Evolutionary conservation across 257 asterid species (phyloP).

Genomic region (Haberlea rhodopensis): DNA sequence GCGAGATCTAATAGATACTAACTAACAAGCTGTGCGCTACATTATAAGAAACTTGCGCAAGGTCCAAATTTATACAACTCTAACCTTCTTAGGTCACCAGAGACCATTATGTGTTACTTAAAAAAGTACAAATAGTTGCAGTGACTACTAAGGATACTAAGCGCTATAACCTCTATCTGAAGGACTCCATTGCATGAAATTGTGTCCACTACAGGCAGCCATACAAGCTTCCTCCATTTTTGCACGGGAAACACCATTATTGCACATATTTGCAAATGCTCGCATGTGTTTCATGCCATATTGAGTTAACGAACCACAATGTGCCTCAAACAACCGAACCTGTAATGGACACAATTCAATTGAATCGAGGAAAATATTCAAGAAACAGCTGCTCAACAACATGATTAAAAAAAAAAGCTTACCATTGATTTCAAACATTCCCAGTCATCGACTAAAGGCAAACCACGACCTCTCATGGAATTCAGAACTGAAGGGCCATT

Average conservation of each 20-base stretch:
- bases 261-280: constrained; percentile 83
- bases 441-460: constrained; percentile 85
- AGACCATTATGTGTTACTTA: not conserved
- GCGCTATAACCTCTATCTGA: constrained; percentile 48
- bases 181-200: constrained; percentile 30
- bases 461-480: constrained; percentile 39
- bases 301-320: constrained; percentile 67
- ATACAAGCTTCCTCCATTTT: constrained; percentile 61
- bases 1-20: too few species aligned
- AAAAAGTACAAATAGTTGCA: not conserved
- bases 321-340: constrained; percentile 70
- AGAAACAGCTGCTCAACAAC: not conserved
- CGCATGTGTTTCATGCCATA: constrained; percentile 95
- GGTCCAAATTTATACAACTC: not conserved
- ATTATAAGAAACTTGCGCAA: not conserved
- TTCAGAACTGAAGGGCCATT: constrained; percentile 43
- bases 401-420: not conserved
- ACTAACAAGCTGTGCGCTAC: too few species aligned
- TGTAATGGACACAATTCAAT: not conserved
- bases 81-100: not conserved
- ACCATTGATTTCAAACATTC: constrained; percentile 81
- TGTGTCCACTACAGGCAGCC: constrained; percentile 50
- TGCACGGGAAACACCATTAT: constrained; percentile 32
- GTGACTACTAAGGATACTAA: not conserved
- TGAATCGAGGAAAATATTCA: not conserved